Evolutionary conservation across 371 early-diverging fungal genomes (phyloP).

Genomic region (Funneliformis caledonium): DNA sequence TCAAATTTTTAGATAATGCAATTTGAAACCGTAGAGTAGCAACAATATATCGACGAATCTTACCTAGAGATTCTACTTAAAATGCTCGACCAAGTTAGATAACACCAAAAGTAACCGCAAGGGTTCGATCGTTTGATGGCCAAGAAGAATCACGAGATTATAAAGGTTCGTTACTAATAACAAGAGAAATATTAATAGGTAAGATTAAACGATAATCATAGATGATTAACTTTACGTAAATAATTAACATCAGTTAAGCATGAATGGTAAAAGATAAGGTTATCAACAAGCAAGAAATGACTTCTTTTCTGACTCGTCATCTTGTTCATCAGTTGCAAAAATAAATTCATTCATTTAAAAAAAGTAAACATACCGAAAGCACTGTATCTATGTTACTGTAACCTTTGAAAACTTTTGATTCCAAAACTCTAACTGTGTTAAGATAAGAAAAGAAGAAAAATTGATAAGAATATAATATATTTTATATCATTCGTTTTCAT

Average conservation of each 20-base stretch:
- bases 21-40: too few species aligned
- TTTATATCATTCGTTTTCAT: not conserved
- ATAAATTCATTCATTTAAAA: not conserved
- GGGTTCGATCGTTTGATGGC: too few species aligned
- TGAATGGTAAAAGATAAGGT: constrained; percentile 19
- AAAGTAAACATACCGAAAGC: not conserved
- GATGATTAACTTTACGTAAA: not conserved
- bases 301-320: constrained; percentile 28
- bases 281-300: not conserved
- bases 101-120: too few species aligned
- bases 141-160: too few species aligned
- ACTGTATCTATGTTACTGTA: not conserved
- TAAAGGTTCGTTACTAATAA: too few species aligned
- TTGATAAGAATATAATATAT: not conserved
- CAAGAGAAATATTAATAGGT: too few species aligned
- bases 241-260: constrained; percentile 18
- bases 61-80: too few species aligned
- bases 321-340: constrained; percentile 15
- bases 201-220: too few species aligned
- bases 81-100: too few species aligned
- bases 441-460: not conserved
- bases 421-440: too few species aligned
- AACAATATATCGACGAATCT: too few species aligned
- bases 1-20: too few species aligned
- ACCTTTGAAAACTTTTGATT: not conserved